Evolutionary conservation across 192 early-diverging fungal genomes (phyloP).

Genomic region (Paraglomus brasilianum): DNA sequence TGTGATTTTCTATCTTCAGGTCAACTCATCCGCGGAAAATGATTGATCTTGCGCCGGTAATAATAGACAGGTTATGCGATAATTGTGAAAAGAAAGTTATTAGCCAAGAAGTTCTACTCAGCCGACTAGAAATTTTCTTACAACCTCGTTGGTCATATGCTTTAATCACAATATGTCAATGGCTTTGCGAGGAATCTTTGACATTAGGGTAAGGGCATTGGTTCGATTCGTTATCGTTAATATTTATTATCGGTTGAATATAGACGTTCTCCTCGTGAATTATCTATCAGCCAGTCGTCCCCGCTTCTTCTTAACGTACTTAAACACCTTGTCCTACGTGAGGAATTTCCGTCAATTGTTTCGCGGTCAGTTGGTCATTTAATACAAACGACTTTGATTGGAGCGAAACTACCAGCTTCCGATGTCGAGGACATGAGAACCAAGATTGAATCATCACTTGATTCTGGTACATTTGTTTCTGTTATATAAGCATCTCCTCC

Average conservation of each 20-base stretch:
- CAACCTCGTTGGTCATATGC: conserved; percentile 21
- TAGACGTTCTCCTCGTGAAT: too few species aligned
- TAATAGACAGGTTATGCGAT: conserved; percentile 7
- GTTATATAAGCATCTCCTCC: too few species aligned
- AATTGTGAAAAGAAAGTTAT: not conserved
- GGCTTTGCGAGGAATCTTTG: conserved; percentile 26
- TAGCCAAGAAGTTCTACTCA: not conserved
- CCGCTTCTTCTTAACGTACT: conserved; percentile 11
- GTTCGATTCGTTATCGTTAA: too few species aligned
- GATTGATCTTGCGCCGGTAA: conserved; percentile 26
- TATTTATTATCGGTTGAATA: too few species aligned
- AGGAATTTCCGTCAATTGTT: conserved; percentile 15
- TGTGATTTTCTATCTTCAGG: not conserved
- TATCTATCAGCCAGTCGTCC: too few species aligned
- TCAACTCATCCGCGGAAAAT: not conserved
- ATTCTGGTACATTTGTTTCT: too few species aligned
- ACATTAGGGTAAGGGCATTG: conserved; percentile 23
- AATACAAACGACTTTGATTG: not conserved
- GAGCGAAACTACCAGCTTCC: too few species aligned
- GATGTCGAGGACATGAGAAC: too few species aligned
- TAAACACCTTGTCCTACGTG: not conserved
- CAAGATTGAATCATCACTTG: too few species aligned
- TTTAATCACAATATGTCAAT: conserved; percentile 25
- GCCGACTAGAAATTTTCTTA: conserved; percentile 13
- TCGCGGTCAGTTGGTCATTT: not conserved